A percentile compares a stretch with the other conserved stretches of the same genome.
These are phyloP conservation scores for Orbilia ellipsospora DNA, from an alignment of 2,329 filamentous ascomycete species.

Conservation along the genomic window DNA sequence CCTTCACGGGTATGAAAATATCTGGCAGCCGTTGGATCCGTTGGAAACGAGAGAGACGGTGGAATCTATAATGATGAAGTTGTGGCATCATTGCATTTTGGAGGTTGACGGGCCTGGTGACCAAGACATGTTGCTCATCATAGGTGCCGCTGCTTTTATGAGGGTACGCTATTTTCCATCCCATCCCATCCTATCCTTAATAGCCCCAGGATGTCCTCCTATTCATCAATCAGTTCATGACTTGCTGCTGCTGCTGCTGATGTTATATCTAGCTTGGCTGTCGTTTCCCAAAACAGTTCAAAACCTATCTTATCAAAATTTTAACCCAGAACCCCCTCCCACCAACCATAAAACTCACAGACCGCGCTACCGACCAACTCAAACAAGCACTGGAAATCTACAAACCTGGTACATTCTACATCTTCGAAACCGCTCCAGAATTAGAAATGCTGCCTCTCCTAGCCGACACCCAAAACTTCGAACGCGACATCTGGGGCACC, in stretches of 20 bases:
- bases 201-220: no score
- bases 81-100: background rate
- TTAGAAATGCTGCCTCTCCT: conserved; percentile 24
- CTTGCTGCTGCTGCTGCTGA: background rate
- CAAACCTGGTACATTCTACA: conserved; percentile 23
- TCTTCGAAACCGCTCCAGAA: conserved; percentile 27
- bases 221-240: no score
- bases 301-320: background rate
- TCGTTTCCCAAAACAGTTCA: background rate
- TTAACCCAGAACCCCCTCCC: background rate
- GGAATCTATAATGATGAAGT: conserved; percentile 2
- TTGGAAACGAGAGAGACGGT: conserved; percentile 3
- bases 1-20: conserved; percentile 5
- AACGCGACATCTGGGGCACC: conserved; percentile 19
- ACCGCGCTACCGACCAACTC: conserved; percentile 4
- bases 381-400: conserved; percentile 26
- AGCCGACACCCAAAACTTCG: conserved; percentile 26
- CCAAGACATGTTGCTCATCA: conserved; percentile 12
- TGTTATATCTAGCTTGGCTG: conserved; percentile 21
- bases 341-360: conserved; percentile 10
- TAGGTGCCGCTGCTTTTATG: conserved; percentile 26
- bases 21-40: conserved; percentile 33
- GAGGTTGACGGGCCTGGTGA: conserved; percentile 5
- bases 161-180: conserved; percentile 1
- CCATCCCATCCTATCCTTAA: no score